Base-by-base conservation (phyloP, 306 rosid species). In the Acacia confusa region DNA sequence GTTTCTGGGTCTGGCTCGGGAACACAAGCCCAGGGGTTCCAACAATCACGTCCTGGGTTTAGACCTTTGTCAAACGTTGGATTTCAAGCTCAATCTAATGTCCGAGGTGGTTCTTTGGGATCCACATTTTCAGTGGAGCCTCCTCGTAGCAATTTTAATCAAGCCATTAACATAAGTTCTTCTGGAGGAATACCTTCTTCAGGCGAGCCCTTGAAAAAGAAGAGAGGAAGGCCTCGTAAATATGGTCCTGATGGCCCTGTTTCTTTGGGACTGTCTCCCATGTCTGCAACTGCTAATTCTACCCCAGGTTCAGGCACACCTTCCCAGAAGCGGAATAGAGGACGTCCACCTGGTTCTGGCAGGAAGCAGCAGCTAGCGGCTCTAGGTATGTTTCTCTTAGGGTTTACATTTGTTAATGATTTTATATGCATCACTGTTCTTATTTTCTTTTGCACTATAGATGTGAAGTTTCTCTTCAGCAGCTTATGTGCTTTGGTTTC, bases 151-250 rank as follows among this genome's bases (percentile, higher is more conserved):
- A 87, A 85, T 89, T 90, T 89, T 78, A 85, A 88, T 72, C 97
- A 82, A 75, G 94, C 89, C 65, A 41, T 84, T 68, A 79, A 48
- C 79, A 78, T 87, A 22, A 85, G 84, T 57, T 84, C 82, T 67
- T 69, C 94, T 24, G 94, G 86, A 36, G 79, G 87, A 36, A 78
- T 66, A 53, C 86, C 91, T 74, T 87, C 91, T 76, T 88, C 91
- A 2, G 68, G 89, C 81, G 97, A 90, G 85, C 96, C 95, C 80
- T 84, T 90, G 77, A 95, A 93, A 84, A 95, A 87, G 92, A 95
- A 95, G 71, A 87, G 99, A 87, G 98, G 99, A 72, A 90, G 99
- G 79, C 99, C 99, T 2, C 75, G 99, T n/a, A 95, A 95, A 72
- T 95, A 95, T 53, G 98, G 90, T 28, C 90, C 94, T n/a, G 96